These are phyloP conservation scores for Entophlyctis helioformis DNA, from an alignment of 192 early-diverging fungal species.

Conservation along the genomic window DNA sequence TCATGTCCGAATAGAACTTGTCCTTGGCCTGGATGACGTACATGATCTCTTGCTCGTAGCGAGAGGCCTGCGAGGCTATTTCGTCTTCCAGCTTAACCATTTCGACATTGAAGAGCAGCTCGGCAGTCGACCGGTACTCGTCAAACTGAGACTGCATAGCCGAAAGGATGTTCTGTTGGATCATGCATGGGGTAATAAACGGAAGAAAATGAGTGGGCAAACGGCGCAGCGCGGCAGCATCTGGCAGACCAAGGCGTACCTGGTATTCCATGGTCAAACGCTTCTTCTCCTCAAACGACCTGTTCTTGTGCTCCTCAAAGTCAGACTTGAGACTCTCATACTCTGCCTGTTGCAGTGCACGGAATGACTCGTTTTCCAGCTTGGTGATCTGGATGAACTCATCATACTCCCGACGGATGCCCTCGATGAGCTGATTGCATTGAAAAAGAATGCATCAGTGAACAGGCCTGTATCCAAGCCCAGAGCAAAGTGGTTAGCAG, in stretches of 20 bases:
- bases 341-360: constrained; percentile 24
- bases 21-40: constrained; percentile 55
- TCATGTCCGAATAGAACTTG: constrained; percentile 54
- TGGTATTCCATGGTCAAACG: constrained; percentile 35
- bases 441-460: too few species aligned
- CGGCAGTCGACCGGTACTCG: constrained; percentile 40
- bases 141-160: constrained; percentile 49
- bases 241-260: too few species aligned
- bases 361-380: constrained; percentile 42
- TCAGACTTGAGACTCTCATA: constrained; percentile 28
- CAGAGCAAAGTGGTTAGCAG: too few species aligned
- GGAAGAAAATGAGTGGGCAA: too few species aligned
- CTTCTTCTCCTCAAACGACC: constrained; percentile 44
- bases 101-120: constrained; percentile 44
- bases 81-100: constrained; percentile 49
- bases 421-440: constrained; percentile 41
- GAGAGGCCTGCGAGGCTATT: constrained; percentile 28
- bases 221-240: too few species aligned
- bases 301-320: constrained; percentile 31
- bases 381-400: constrained; percentile 47
- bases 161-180: constrained; percentile 31
- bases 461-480: too few species aligned
- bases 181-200: too few species aligned
- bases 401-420: constrained; percentile 44
- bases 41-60: constrained; percentile 53